Base-by-base conservation (phyloP, 2,329 filamentous ascomycete species). In the Colletotrichum camelliae region DNA sequence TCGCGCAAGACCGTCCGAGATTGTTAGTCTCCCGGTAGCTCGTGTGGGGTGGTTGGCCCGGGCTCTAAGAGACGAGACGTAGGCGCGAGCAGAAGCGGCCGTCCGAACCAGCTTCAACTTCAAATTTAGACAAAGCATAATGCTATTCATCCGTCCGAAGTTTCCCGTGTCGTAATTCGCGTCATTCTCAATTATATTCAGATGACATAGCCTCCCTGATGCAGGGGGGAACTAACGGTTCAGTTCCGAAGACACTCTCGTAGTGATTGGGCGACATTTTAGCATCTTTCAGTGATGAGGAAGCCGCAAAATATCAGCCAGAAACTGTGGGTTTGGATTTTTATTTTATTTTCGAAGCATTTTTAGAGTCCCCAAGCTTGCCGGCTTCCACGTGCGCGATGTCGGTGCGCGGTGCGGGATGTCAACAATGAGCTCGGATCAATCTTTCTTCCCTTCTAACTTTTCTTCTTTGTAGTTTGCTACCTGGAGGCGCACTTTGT, bases 211-310 rank as follows among this genome's bases (percentile, higher is more conserved):
- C 27, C 29, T 61, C n/a, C 31, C 24, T 33, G 18, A 61, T 61
- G 27, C 29, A 33, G 58, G 58, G 21, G 31, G 6, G 8, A 61
- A 35, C 18, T 33, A 35, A n/a, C 0, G 0, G 13, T 21, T 7
- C 10, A 13, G 21, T 52, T 52, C 0, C 5, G 13, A 1, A 1
- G 43, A 48, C 0, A 52, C n/a, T 21, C 43, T n/a, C 0, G n/a
- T 2, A 1, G n/a, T 48, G 9, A 13, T 48, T 1, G 43, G 18
- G 43, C n/a, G 6, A 4, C 2, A 0, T 0, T 13, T 4, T 7
- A 1, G 43, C 13, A 52, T 52, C 10, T 52, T 7, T 2, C 27
- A 27, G 27, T 29, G 21, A 29, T 29, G 15, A 27, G 24, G 9
- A 58, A 29, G 13, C 7, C 55, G 12, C 18, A 58, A 2, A 58